Evolutionary conservation across 305 asterid genomes (phyloP), one percentile per base, ranked within the genome.

Genomic region (Nicotiana rustica): DNA sequence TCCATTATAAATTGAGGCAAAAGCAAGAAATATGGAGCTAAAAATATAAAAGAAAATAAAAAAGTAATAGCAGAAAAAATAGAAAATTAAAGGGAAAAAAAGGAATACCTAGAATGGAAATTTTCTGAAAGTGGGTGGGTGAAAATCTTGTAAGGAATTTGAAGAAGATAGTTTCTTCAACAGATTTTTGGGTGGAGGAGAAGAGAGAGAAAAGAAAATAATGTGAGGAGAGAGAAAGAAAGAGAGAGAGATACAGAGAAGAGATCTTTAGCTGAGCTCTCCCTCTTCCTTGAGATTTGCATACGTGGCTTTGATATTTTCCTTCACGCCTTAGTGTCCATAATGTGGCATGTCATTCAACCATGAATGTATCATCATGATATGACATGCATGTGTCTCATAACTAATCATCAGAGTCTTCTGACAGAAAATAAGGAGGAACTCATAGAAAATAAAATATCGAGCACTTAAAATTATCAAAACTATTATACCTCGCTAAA

Each of bases 251-350:
- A 75, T 0, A 6, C 2, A 35, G 38, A 64, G 44, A 15, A 33
- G 75, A 64, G 83, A 80, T 80, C 83, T 80, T 80, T 80, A 80
- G 77, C 83, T 66, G 83, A 52, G 83, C 60, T 80, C 77, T 80
- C 83, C 75, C 14, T 64, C 83, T 66, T 66, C 83, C 77, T 64
- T n/a, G 12, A 35, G 65, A 75, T 75, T 64, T 66, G 77, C 83
- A 80, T 70, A 80, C 77, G 77, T 80, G 83, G 83, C 83, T 47
- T 49, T 36, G 77, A 80, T 80, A 66, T 80, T 80, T 80, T 66
- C 59, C 64, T 66, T 33, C 21, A 33, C 21, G 12, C 13, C 82
- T 36, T 29, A 17, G 10, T 55, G 75, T 36, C 29, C 61, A 49
- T 8, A 44, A 2, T 80, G 77, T 41, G 77, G 9, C 52, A 44